Conservation (phyloP, 2,329 filamentous ascomycete species). For the Botrytis fragariae region DNA sequence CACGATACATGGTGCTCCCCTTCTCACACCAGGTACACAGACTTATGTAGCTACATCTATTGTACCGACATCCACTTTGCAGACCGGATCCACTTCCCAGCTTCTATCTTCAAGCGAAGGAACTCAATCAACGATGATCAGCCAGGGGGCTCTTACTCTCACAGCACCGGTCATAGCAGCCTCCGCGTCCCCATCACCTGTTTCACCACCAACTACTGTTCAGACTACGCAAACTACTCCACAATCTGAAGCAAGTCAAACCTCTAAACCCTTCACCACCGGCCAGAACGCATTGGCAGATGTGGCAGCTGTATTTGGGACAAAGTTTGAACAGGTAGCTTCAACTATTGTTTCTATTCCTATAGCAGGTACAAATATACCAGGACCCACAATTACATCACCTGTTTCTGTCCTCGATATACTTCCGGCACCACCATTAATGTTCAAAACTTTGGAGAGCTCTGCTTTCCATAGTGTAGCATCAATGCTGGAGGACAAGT, state of each 20-base stretch:
- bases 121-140: background rate
- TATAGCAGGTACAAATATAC: background rate
- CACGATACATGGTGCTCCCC: background rate
- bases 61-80: background rate
- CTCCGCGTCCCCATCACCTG: background rate
- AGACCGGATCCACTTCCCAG: background rate
- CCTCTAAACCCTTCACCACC: background rate
- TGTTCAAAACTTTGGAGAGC: conserved; percentile 8
- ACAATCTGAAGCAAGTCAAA: background rate
- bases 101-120: background rate
- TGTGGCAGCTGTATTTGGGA: conserved; percentile 21
- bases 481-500: conserved; percentile 18
- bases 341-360: background rate
- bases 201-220: background rate
- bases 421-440: background rate
- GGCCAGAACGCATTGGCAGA: conserved; percentile 15
- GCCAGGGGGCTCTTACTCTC: background rate
- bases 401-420: conserved; percentile 1
- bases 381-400: conserved; percentile 1
- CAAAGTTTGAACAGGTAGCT: background rate
- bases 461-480: conserved; percentile 1
- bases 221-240: background rate
- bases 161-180: background rate
- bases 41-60: background rate
- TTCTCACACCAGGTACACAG: background rate